Percentiles rank a stretch among this genome's conserved stretches.
Conservation (phyloP, 2,329 filamentous ascomycete species). For the Aspergillus felis region DNA sequence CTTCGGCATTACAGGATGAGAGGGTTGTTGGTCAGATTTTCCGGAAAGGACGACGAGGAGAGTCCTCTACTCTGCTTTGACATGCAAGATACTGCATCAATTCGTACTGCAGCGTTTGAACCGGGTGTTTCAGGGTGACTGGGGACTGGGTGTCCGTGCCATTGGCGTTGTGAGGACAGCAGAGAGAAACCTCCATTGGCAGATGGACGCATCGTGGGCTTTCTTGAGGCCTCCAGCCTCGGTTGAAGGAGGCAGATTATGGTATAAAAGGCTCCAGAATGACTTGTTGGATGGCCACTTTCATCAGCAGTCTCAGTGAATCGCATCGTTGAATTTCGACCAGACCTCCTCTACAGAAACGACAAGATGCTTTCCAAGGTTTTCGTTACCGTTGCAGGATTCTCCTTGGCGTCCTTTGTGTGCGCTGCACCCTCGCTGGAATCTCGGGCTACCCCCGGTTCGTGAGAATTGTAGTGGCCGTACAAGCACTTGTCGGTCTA, state of each 20-base stretch:
- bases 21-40: not conserved
- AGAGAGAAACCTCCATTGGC: not conserved
- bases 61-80: not conserved
- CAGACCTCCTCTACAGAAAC: not conserved
- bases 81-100: not conserved
- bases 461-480: not conserved
- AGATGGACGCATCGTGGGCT: not conserved
- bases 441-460: not conserved
- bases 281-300: not conserved
- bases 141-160: not conserved
- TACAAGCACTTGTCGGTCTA: not conserved
- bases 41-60: not conserved
- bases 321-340: not conserved
- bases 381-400: not conserved
- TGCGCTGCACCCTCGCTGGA: not conserved
- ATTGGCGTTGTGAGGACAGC: not conserved
- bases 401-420: not conserved
- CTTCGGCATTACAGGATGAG: not conserved
- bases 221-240: not conserved
- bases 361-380: not conserved
- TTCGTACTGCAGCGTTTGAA: not conserved
- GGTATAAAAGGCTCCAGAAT: not conserved
- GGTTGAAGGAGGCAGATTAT: not conserved
- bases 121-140: not conserved
- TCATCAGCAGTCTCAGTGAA: not conserved